Evolutionary conservation across 208 protist genomes (phyloP), one percentile per base, ranked within the genome.

Genomic region (Crithidia brevicula): DNA sequence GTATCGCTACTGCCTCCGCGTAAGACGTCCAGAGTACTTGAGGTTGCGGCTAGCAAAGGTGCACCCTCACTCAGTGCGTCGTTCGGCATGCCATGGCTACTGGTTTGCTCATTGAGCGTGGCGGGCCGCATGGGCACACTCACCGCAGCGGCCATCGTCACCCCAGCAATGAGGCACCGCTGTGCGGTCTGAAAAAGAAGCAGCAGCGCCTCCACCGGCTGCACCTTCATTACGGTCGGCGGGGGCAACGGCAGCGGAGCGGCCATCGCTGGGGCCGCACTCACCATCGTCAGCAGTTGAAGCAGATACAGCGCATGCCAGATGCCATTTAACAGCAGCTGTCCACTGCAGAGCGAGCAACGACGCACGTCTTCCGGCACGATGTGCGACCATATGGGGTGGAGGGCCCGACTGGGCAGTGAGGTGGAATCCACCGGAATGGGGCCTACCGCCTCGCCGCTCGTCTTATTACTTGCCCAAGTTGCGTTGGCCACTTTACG

Each of bases 311-410:
- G n/a, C n/a, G 42, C 51, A 34, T 83, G 36, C 82, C 82, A 87
- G 30, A 15, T 49, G 36, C 70, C 57, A 49, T 81, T 45, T 18
- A 89, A 2, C 18, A 83, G 64, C 28, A 81, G 57, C 66, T 92
- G 74, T 9, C 74, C 77, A 16, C 70, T 72, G 77, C 83, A 92
- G 23, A 89, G 56, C 6, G 82, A 36, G 50, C 85, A 88, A 52
- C 61, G 61, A 13, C 67, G 59, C 16, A 67, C 30, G 25, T 71
- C 67, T 15, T 66, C 62, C 10, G 70, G 46, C 1, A 18, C 36
- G 46, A 70, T 28, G 56, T 76, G 62, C 8, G 62, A 45, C 61
- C 66, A 51, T 43, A 76, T 50, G 8, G 53, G 11, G 54, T 76
- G 70, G 1, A 76, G 70, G 4, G 54, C 60, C n/a, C 70, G 70